phyloP scores from a whole-genome alignment of 441 rosid species.

The Corymbia citriodora region DNA sequence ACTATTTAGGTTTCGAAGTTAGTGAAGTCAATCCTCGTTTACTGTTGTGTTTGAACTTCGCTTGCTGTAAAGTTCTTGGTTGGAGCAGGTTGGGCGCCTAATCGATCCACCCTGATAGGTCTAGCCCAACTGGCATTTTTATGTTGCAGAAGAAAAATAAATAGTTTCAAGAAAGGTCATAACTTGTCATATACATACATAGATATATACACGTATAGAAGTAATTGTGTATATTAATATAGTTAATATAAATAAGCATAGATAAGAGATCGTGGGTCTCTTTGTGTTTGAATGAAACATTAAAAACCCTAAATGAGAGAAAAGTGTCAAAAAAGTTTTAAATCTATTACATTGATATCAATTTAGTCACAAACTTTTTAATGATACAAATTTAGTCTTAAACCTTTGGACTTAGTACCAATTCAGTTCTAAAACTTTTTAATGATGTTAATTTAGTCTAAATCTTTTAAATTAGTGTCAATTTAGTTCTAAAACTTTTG shows the following conservation, averaged over 20 bases:
- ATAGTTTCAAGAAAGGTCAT: neutral
- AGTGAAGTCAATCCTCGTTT: neutral
- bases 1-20: neutral
- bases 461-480: too few relatives aligned
- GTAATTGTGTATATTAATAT: neutral
- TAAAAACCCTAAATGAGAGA: neutral
- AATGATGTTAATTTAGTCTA: too few relatives aligned
- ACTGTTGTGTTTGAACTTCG: neutral
- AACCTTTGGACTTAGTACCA: too few relatives aligned
- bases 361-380: too few relatives aligned
- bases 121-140: neutral
- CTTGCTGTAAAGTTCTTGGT: neutral
- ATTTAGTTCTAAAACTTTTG: too few relatives aligned
- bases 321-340: too few relatives aligned
- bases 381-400: too few relatives aligned
- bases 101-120: neutral
- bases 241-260: neutral
- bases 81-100: neutral
- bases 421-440: too few relatives aligned
- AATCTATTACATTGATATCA: too few relatives aligned
- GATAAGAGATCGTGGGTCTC: neutral
- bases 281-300: neutral
- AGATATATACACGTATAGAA: neutral
- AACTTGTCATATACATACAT: neutral
- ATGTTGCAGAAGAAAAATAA: neutral